phyloP scores from a whole-genome alignment of 805 yeast species.

The Ogataea angusta region DNA sequence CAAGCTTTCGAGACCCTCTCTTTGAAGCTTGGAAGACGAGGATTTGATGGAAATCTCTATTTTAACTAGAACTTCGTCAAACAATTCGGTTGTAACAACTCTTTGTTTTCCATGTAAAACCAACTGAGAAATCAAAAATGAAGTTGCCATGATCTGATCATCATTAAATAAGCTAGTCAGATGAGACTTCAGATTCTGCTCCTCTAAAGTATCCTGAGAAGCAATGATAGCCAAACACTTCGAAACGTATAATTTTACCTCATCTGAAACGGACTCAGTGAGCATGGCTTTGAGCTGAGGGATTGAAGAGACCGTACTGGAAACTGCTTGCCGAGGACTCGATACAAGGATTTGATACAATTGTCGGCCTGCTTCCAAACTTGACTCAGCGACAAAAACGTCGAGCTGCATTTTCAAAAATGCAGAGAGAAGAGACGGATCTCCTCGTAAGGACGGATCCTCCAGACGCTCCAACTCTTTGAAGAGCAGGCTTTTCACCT shows the following conservation, averaged over 20 bases:
- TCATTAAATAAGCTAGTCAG: conserved; percentile 9
- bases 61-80: conserved; percentile 14
- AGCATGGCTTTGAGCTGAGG: conserved; percentile 14
- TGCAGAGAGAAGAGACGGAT: neutral
- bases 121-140: conserved; percentile 48
- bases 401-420: conserved; percentile 16
- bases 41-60: conserved; percentile 23
- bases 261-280: conserved; percentile 24
- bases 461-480: conserved; percentile 14
- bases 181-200: conserved; percentile 7
- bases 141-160: conserved; percentile 32
- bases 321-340: conserved; percentile 18
- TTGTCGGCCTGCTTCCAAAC: conserved; percentile 4
- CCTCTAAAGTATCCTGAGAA: conserved; percentile 36
- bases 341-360: conserved; percentile 28
- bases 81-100: conserved; percentile 13
- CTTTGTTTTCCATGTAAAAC: conserved; percentile 31
- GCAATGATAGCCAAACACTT: conserved; percentile 29
- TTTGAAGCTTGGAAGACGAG: conserved; percentile 22
- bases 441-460: neutral
- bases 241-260: conserved; percentile 21
- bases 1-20: conserved; percentile 36
- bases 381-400: neutral
- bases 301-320: conserved; percentile 12
- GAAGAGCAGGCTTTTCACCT: conserved; percentile 38